phyloP scores from a whole-genome alignment of 371 early-diverging fungal genomes.

The Lichtheimia ramosa region DNA sequence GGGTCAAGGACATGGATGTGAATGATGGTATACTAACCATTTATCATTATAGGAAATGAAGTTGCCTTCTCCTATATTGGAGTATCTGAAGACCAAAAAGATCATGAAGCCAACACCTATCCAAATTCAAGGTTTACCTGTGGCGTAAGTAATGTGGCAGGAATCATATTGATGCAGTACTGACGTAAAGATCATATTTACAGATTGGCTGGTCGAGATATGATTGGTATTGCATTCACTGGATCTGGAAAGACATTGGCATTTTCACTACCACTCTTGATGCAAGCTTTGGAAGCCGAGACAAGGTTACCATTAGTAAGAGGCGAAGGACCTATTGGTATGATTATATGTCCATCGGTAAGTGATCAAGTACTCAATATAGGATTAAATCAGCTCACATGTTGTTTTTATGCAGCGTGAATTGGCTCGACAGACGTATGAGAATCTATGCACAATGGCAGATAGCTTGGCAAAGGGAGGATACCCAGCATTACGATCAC shows the following conservation, averaged over 20 bases:
- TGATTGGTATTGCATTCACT: conserved; percentile 97
- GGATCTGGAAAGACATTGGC: conserved; percentile 99
- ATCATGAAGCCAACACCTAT: conserved; percentile 95
- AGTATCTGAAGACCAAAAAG: conserved; percentile 78
- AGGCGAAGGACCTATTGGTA: conserved; percentile 90
- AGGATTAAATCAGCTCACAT: background rate
- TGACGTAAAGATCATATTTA: background rate
- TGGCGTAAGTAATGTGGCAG: conserved; percentile 46
- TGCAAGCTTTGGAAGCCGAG: conserved; percentile 84
- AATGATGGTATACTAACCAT: background rate
- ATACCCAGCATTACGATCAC: conserved; percentile 71
- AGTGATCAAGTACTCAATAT: conserved; percentile 15
- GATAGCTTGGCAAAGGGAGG: conserved; percentile 64
- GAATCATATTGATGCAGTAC: background rate
- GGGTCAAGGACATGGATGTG: background rate
- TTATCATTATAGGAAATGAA: conserved; percentile 60
- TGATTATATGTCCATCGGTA: conserved; percentile 89
- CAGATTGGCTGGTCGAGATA: conserved; percentile 80
- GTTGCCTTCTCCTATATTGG: conserved; percentile 77
- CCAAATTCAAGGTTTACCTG: conserved; percentile 93
- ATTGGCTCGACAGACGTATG: conserved; percentile 86
- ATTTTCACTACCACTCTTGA: conserved; percentile 89
- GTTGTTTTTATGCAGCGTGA: conserved; percentile 58
- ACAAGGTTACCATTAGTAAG: conserved; percentile 71
- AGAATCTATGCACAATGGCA: conserved; percentile 67